Percentiles rank a stretch among this genome's conserved stretches.
phyloP scores from a whole-genome alignment of 495 filamentous ascomycete species.

The Friedmanniomyces endolithicus region DNA sequence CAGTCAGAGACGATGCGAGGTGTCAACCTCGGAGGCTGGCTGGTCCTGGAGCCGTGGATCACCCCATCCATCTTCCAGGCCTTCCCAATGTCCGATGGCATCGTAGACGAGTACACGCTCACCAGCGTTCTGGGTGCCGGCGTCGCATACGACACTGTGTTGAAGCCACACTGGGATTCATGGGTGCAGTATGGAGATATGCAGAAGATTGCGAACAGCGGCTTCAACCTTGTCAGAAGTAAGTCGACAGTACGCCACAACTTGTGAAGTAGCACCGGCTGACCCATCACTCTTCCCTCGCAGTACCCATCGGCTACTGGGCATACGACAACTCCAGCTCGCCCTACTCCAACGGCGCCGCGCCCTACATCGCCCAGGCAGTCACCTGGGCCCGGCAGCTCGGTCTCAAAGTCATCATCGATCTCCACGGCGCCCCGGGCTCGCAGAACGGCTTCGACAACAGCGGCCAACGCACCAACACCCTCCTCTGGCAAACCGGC shows the following conservation, averaged over 20 bases:
- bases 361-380: conserved; percentile 35
- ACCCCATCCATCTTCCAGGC: conserved; percentile 33
- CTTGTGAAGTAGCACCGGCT: neutral
- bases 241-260: neutral
- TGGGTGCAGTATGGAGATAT: conserved; percentile 31
- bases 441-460: conserved; percentile 35
- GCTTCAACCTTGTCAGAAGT: conserved; percentile 39
- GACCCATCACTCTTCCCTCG: neutral
- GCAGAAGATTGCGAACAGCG: conserved; percentile 33
- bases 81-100: conserved; percentile 18
- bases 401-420: conserved; percentile 37
- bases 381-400: conserved; percentile 35
- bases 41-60: conserved; percentile 28
- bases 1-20: conserved; percentile 25
- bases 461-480: conserved; percentile 23
- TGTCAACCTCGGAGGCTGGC: conserved; percentile 35
- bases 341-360: conserved; percentile 38
- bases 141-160: conserved; percentile 24
- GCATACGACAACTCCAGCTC: conserved; percentile 35
- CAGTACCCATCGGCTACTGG: conserved; percentile 39
- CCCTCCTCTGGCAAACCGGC: conserved; percentile 43
- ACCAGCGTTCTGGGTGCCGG: conserved; percentile 25
- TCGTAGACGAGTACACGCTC: conserved; percentile 34
- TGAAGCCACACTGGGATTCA: conserved; percentile 32
- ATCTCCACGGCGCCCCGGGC: conserved; percentile 37